A percentile compares a stretch with the other conserved stretches of the same genome.
phyloP scores from a whole-genome alignment of 495 filamentous ascomycete genomes.

The Talaromyces stipitatus region DNA sequence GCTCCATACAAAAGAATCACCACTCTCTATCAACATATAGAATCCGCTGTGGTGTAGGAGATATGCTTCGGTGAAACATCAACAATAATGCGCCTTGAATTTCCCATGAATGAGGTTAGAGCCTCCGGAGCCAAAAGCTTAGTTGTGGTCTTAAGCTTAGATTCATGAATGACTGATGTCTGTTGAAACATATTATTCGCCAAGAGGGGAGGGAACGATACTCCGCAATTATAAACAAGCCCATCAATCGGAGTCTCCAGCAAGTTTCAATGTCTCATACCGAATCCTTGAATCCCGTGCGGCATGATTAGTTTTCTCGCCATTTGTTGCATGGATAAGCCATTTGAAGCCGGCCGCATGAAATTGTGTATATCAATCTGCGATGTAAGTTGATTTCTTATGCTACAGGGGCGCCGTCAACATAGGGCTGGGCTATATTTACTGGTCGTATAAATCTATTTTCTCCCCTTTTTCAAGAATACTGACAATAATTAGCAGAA shows the following conservation, averaged over 20 bases:
- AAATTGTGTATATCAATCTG: not conserved
- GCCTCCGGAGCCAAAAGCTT: slow-evolving; percentile 1
- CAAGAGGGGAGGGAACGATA: not conserved
- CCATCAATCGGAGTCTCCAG: not conserved
- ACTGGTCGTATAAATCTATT: not conserved
- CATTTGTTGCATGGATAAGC: too few relatives aligned
- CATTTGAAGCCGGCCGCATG: too few relatives aligned
- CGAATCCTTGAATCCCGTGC: too few relatives aligned
- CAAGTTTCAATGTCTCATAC: not conserved
- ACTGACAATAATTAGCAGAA: not conserved
- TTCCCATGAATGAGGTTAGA: slow-evolving; percentile 1
- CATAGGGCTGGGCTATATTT: not conserved
- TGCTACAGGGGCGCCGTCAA: not conserved
- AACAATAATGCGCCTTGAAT: not conserved
- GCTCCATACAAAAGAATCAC: not conserved
- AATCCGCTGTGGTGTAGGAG: not conserved
- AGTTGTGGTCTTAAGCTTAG: not conserved
- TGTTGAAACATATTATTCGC: not conserved
- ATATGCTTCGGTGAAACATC: not conserved
- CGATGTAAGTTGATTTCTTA: not conserved
- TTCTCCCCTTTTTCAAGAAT: too few relatives aligned
- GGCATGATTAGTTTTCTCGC: too few relatives aligned
- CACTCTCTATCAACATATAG: not conserved
- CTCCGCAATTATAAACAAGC: not conserved
- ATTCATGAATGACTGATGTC: not conserved